A percentile compares a stretch with the other conserved stretches of the same genome.
phyloP scores from a whole-genome alignment of 2,329 filamentous ascomycete species.

The Curvularia sp. region DNA sequence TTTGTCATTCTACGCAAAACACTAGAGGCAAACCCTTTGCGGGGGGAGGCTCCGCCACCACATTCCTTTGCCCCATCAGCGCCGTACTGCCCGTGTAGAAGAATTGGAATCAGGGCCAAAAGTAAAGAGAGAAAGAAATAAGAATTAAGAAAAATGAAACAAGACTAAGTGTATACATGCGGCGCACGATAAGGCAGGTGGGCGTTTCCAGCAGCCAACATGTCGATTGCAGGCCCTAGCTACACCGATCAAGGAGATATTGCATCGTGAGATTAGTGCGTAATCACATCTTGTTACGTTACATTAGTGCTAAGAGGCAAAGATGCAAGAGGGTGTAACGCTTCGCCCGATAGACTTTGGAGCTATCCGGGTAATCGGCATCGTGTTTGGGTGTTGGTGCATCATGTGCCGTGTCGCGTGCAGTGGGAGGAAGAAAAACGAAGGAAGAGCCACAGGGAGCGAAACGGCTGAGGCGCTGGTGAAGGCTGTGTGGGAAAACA shows the following conservation, averaged over 20 bases:
- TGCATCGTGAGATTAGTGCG: neutral
- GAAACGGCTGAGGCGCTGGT: slow-evolving; percentile 6
- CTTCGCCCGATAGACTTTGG: neutral
- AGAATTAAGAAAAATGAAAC: neutral
- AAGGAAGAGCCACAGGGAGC: neutral
- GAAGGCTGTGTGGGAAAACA: neutral
- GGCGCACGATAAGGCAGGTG: neutral
- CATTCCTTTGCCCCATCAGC: neutral
- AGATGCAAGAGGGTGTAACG: neutral
- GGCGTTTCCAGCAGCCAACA: neutral
- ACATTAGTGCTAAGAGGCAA: neutral
- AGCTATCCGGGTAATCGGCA: slow-evolving; percentile 1
- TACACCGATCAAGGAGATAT: slow-evolving; percentile 1
- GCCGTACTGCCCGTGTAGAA: neutral
- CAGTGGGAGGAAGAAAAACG: neutral
- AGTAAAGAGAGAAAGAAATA: neutral
- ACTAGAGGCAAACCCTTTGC: neutral
- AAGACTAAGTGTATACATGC: neutral
- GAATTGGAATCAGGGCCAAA: neutral
- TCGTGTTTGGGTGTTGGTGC: neutral
- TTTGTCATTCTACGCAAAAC: neutral
- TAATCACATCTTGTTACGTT: neutral
- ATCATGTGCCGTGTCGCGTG: neutral
- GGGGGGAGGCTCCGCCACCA: neutral
- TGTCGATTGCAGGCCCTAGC: neutral